phyloP scores from a whole-genome alignment of 2,329 filamentous ascomycete species.

The Penicillium sp. region DNA sequence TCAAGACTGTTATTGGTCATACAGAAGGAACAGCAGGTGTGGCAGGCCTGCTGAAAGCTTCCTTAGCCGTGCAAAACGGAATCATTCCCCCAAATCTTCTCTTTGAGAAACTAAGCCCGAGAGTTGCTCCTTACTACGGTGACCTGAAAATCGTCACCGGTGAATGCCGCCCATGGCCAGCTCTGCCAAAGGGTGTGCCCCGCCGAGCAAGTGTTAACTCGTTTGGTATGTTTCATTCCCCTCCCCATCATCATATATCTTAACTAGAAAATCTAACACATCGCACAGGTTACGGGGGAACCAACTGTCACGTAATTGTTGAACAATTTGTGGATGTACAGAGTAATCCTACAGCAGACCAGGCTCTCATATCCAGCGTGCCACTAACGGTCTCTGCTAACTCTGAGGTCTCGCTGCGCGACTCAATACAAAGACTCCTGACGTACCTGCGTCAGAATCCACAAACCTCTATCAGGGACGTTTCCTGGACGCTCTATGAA shows the following conservation, averaged over 20 bases:
- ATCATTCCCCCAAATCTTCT: constrained; percentile 24
- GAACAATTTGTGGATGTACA: constrained; percentile 12
- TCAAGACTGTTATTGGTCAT: constrained; percentile 34
- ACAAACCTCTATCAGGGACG: too few species aligned
- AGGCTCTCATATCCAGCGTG: too few species aligned
- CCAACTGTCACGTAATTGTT: constrained; percentile 29
- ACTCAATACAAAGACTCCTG: too few species aligned
- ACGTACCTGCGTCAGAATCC: too few species aligned
- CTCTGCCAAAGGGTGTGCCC: constrained; percentile 15
- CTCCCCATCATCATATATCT: too few species aligned
- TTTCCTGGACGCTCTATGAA: too few species aligned
- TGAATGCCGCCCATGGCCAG: constrained; percentile 12
- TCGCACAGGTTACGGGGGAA: constrained; percentile 34
- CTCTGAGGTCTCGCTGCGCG: too few species aligned
- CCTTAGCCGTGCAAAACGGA: constrained; percentile 34
- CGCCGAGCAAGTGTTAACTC: constrained; percentile 35
- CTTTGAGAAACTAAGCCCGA: constrained; percentile 26
- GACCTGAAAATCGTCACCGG: constrained; percentile 20
- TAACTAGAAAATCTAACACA: too few species aligned
- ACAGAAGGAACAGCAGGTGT: constrained; percentile 27
- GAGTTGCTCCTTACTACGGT: constrained; percentile 21
- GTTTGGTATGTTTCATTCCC: constrained; percentile 41
- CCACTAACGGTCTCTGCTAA: too few species aligned
- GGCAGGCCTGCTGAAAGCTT: constrained; percentile 22
- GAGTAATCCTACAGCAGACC: too few species aligned